Base-by-base conservation (phyloP, 257 asterid species). In the Thymus quinquecostatus region DNA sequence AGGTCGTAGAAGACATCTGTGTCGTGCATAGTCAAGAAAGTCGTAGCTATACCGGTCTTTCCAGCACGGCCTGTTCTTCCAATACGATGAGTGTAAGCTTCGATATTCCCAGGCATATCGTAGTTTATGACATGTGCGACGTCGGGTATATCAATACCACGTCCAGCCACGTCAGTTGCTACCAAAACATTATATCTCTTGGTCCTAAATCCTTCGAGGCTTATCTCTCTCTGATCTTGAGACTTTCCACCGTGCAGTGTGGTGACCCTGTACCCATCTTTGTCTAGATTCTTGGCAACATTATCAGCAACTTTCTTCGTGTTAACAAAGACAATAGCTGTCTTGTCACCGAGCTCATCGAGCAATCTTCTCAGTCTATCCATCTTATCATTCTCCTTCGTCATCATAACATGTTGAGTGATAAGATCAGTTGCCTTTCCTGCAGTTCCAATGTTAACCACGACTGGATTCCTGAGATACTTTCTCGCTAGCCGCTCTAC, bases 31-130 rank as follows among this genome's bases (percentile, higher is more conserved):
- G 92, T 84, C 83, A 86, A 80, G 84, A 86, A 86, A 28, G 92
- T 82, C 8, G 92, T 80, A 57, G 92, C 89, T 11, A 78, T 67
- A 74, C 92, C 92, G 7, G 89, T 84, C 82, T 86, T 86, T 77
- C 91, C 91, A 71, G 91, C 91, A 79, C 91, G 88, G 57, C 91
- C 91, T 11, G 88, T 86, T 73, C 90, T 70, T 68, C 90, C 90
- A 55, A 86, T 86, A 76, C 88, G 90, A 81, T 86, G 88, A 5
- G 90, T 86, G 84, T 83, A 85, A 28, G 83, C 82, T 77, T 86
- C 90, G 56, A 83, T 83, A 66, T 64, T 86, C 38, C 81, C 80
- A 12, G 89, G 92, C 89, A 84, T 86, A 68, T 86, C 89, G 47
- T 78, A 66, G 73, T 86, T 86, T 55, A 86, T 80, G 55, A 86